A percentile compares a stretch with the other conserved stretches of the same genome.
These are phyloP conservation scores for Elongisporangium undulatum DNA, from an alignment of 352 stramenopile genomes.

Conservation along the genomic window DNA sequence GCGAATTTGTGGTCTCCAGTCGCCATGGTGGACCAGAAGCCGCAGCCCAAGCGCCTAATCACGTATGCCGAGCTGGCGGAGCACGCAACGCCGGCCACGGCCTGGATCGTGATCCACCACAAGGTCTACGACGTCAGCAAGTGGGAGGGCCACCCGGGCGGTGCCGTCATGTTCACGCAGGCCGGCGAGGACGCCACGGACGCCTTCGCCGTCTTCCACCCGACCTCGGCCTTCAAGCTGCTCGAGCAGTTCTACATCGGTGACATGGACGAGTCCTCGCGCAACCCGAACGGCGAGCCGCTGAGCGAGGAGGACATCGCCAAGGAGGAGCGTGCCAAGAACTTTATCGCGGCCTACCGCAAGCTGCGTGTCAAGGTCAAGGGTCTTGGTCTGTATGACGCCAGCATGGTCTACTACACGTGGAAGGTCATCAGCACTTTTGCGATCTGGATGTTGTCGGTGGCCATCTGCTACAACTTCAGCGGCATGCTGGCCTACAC, in stretches of 20 bases:
- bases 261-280: slow-evolving; percentile 85
- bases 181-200: slow-evolving; percentile 98
- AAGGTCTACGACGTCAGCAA: slow-evolving; percentile 91
- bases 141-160: slow-evolving; percentile 81
- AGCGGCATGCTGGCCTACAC: slow-evolving; percentile 88
- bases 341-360: slow-evolving; percentile 96
- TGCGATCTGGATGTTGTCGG: slow-evolving; percentile 80
- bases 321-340: slow-evolving; percentile 62
- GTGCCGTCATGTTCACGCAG: slow-evolving; percentile 96
- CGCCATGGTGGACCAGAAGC: slow-evolving; percentile 66
- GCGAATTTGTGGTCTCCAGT: neutral
- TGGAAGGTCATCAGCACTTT: slow-evolving; percentile 96
- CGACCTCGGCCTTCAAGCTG: slow-evolving; percentile 88
- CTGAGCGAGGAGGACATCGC: slow-evolving; percentile 43
- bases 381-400: slow-evolving; percentile 94
- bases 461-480: slow-evolving; percentile 86
- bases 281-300: slow-evolving; percentile 12
- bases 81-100: slow-evolving; percentile 69
- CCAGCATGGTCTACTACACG: slow-evolving; percentile 89
- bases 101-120: slow-evolving; percentile 90
- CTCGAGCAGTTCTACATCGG: slow-evolving; percentile 98
- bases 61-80: slow-evolving; percentile 73
- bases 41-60: slow-evolving; percentile 46
- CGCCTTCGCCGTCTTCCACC: slow-evolving; percentile 98
- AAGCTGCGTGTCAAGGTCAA: slow-evolving; percentile 94